phyloP scores from a whole-genome alignment of 345 rosid genomes.

The Acer yangbiense region DNA sequence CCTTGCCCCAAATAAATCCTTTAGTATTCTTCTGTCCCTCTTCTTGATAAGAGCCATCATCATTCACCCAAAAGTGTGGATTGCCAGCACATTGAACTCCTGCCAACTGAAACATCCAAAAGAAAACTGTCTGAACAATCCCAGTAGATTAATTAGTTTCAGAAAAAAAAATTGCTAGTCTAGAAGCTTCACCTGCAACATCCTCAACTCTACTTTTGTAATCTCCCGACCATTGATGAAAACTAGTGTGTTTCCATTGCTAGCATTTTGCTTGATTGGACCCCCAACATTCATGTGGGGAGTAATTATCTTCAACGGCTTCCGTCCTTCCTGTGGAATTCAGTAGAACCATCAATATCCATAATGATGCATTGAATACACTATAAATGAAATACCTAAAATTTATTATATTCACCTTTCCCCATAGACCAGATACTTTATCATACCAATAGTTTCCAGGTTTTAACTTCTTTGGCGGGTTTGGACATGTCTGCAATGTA shows the following conservation, averaged over 20 bases:
- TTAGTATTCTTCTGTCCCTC: slow-evolving; percentile 98
- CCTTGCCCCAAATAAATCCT: slow-evolving; percentile 99
- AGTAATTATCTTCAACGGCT: slow-evolving; percentile 85
- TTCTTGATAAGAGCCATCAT: slow-evolving; percentile 99
- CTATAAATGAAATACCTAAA: slow-evolving; percentile 15
- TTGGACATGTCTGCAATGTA: slow-evolving; percentile 72
- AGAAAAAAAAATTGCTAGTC: neutral
- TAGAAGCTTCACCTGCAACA: slow-evolving; percentile 78
- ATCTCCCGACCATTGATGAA: slow-evolving; percentile 96
- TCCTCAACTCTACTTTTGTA: slow-evolving; percentile 88
- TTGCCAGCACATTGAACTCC: slow-evolving; percentile 99
- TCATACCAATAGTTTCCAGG: slow-evolving; percentile 99
- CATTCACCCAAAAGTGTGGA: slow-evolving; percentile 99
- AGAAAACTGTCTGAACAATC: slow-evolving; percentile 13
- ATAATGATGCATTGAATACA: slow-evolving; percentile 4
- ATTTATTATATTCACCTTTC: slow-evolving; percentile 68
- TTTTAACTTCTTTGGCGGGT: slow-evolving; percentile 90
- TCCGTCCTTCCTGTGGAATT: slow-evolving; percentile 84
- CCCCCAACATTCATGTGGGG: slow-evolving; percentile 96
- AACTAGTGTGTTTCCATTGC: slow-evolving; percentile 91
- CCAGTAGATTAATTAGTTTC: slow-evolving; percentile 19
- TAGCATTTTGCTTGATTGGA: slow-evolving; percentile 72
- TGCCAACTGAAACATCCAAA: slow-evolving; percentile 72
- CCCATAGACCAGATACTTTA: slow-evolving; percentile 99
- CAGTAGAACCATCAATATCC: slow-evolving; percentile 32